Evolutionary conservation across 257 asterid genomes (phyloP).

Genomic region (Phtheirospermum japonicum): DNA sequence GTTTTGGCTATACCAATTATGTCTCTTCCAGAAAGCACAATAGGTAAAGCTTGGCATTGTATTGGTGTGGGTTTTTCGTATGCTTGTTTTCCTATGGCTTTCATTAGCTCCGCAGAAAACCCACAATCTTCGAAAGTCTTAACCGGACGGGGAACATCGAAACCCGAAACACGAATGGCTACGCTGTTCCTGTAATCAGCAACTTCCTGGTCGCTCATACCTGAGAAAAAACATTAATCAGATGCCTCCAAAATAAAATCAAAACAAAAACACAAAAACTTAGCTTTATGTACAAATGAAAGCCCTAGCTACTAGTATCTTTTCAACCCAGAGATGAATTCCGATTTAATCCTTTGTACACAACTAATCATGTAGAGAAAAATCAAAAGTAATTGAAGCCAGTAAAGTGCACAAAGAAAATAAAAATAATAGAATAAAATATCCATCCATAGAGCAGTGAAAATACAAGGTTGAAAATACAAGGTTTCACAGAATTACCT

Average conservation of each 20-base stretch:
- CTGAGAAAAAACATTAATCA: conserved; percentile 39
- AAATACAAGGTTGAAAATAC: neutral
- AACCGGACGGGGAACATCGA: conserved; percentile 88
- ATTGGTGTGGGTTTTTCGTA: conserved; percentile 91
- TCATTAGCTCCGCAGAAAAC: conserved; percentile 75
- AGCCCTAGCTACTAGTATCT: neutral
- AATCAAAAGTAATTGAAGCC: no score
- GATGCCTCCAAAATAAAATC: conserved; percentile 1
- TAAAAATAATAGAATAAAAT: no score
- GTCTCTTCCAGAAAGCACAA: conserved; percentile 95
- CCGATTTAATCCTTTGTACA: no score
- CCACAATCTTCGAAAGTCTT: conserved; percentile 89
- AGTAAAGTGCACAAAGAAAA: no score
- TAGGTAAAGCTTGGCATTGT: conserved; percentile 94
- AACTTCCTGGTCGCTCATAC: conserved; percentile 78
- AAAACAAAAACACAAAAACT: neutral
- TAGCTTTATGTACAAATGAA: neutral
- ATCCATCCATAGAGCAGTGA: neutral
- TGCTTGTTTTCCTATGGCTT: conserved; percentile 86
- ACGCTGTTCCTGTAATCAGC: conserved; percentile 64
- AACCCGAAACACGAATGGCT: conserved; percentile 91
- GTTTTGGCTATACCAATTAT: conserved; percentile 95
- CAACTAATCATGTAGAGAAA: no score
- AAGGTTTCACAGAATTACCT: conserved; percentile 39
- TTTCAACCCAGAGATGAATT: neutral